Conservation (phyloP, 2,329 filamentous ascomycete species). For the Monilinia fructicola region DNA sequence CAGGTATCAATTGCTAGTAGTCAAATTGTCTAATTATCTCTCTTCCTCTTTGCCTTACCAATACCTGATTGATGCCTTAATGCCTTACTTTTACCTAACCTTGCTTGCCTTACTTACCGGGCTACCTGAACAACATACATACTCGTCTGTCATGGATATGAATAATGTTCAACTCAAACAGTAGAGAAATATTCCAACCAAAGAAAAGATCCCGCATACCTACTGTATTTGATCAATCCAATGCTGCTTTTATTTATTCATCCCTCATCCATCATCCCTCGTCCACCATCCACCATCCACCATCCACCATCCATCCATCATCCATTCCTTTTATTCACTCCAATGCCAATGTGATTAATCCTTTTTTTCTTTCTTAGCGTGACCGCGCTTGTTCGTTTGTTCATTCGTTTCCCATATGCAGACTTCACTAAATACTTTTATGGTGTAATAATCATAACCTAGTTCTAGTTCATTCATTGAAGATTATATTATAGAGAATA, state of each 20-base stretch:
- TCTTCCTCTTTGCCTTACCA: slow-evolving; percentile 5
- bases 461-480: slow-evolving; percentile 20
- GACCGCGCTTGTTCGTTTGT: slow-evolving; percentile 44
- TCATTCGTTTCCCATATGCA: slow-evolving; percentile 18
- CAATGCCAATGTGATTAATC: not conserved
- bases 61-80: too few relatives aligned
- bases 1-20: too few relatives aligned
- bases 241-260: slow-evolving; percentile 22
- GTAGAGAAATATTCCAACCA: too few relatives aligned
- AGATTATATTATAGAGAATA: slow-evolving; percentile 19
- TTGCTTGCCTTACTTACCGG: too few relatives aligned
- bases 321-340: not conserved
- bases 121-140: too few relatives aligned
- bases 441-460: slow-evolving; percentile 12
- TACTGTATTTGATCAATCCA: not conserved
- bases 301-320: too few relatives aligned
- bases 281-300: too few relatives aligned
- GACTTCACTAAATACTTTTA: slow-evolving; percentile 26
- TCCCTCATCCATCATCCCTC: too few relatives aligned
- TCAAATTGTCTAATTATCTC: too few relatives aligned
- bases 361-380: slow-evolving; percentile 33
- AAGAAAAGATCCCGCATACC: not conserved
- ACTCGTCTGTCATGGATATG: too few relatives aligned
- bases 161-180: too few relatives aligned
- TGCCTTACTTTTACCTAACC: slow-evolving; percentile 7